Percentiles rank a stretch among this genome's conserved stretches.
These are phyloP conservation scores for Alopecurus myosuroides DNA, from an alignment of 176 grass and related monocot genomes.

Conservation along the genomic window DNA sequence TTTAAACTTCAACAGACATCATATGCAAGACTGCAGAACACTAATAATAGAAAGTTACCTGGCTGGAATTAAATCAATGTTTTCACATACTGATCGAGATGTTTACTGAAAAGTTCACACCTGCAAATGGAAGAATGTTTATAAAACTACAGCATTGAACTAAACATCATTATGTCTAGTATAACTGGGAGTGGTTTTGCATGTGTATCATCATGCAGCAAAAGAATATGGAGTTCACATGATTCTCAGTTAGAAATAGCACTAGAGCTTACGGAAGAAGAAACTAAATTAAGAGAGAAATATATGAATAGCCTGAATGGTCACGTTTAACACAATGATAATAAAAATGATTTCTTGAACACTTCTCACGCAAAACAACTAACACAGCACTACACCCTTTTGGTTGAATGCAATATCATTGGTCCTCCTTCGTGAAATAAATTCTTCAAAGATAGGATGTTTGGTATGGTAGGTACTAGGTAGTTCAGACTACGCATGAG, in stretches of 20 bases:
- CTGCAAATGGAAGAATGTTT: conserved; percentile 24
- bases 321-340: neutral
- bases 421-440: neutral
- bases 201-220: neutral
- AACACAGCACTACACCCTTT: neutral
- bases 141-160: neutral
- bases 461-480: neutral
- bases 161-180: neutral
- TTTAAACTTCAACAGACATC: neutral
- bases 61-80: conserved; percentile 46
- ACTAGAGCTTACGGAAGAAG: neutral
- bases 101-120: conserved; percentile 73
- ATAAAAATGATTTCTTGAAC: neutral
- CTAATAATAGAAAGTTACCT: conserved; percentile 5
- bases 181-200: neutral
- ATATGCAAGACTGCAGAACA: neutral
- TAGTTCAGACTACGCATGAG: neutral
- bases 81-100: conserved; percentile 68
- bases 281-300: neutral
- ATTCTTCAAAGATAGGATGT: neutral
- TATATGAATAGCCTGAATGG: neutral
- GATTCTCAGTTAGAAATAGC: neutral
- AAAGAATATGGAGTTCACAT: neutral
- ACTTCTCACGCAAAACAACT: neutral
- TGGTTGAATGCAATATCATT: neutral